Percentiles rank a stretch among this genome's conserved stretches.
phyloP scores from a whole-genome alignment of 2,329 filamentous ascomycete species.

The Periconia sp. region DNA sequence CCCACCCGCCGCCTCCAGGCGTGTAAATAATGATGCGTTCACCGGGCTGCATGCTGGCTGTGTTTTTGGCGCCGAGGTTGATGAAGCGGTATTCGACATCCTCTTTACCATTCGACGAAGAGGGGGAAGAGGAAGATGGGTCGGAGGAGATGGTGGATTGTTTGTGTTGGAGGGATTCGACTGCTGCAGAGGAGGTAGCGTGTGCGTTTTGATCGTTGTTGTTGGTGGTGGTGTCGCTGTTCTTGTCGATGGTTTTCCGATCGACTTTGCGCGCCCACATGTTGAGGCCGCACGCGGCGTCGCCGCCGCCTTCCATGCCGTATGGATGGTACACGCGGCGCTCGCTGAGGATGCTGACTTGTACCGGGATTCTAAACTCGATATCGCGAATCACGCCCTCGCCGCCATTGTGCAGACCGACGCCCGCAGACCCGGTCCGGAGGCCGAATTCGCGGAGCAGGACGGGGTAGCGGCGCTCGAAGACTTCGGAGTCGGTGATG shows the following conservation, averaged over 20 bases:
- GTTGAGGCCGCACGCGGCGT: constrained; percentile 78
- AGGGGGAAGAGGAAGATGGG: background rate
- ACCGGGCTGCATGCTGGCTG: constrained; percentile 72
- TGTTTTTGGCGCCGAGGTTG: constrained; percentile 79
- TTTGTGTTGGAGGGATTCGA: constrained; percentile 21
- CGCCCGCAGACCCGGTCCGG: constrained; percentile 63
- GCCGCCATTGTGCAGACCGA: constrained; percentile 69
- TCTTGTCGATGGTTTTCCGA: constrained; percentile 23
- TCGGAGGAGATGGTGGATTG: constrained; percentile 25
- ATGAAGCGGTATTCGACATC: constrained; percentile 62
- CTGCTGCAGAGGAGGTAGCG: constrained; percentile 42
- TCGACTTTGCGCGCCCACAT: constrained; percentile 78
- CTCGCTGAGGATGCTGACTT: constrained; percentile 78
- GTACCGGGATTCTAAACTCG: constrained; percentile 76
- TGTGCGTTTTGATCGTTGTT: constrained; percentile 23
- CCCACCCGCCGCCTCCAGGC: constrained; percentile 80
- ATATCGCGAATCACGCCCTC: constrained; percentile 78
- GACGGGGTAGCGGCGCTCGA: constrained; percentile 76
- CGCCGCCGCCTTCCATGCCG: constrained; percentile 79
- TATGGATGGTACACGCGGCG: constrained; percentile 76
- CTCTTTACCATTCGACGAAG: constrained; percentile 34
- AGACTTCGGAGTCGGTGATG: constrained; percentile 78
- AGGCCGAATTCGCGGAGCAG: constrained; percentile 71
- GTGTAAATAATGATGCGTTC: constrained; percentile 78
- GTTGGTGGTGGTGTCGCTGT: constrained; percentile 22